Conservation (phyloP, 208 protist species). For the Wallacemonas rigidus region DNA sequence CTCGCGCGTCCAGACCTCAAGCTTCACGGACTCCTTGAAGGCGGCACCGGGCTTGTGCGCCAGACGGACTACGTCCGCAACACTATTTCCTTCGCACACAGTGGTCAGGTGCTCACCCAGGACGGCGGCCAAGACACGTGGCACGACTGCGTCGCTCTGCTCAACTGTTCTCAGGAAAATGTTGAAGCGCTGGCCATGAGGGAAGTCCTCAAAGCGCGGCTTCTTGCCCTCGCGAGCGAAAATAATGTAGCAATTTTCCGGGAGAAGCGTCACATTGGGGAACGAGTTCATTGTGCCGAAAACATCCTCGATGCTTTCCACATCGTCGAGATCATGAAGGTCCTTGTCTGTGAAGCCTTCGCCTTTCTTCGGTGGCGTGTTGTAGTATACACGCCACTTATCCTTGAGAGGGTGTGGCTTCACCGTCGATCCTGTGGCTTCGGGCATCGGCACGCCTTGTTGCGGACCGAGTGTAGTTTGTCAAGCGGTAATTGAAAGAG, state of each 20-base stretch:
- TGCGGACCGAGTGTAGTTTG: too few species aligned
- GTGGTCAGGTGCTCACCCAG: conserved; percentile 69
- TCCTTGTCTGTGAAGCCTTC: conserved; percentile 51
- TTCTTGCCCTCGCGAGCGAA: conserved; percentile 75
- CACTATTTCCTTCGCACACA: conserved; percentile 39
- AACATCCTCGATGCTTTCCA: conserved; percentile 70
- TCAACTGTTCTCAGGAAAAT: conserved; percentile 74
- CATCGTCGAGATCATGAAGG: conserved; percentile 68
- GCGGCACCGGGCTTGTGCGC: conserved; percentile 64
- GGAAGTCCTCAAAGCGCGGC: conserved; percentile 84
- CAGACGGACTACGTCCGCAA: conserved; percentile 76
- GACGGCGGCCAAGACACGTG: conserved; percentile 63
- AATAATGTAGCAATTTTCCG: conserved; percentile 67
- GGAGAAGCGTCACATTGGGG: conserved; percentile 59
- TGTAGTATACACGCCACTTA: conserved; percentile 85
- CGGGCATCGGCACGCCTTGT: conserved; percentile 20
- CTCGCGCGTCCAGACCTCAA: conserved; percentile 76
- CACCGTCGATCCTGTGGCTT: conserved; percentile 8
- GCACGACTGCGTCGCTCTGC: conserved; percentile 56
- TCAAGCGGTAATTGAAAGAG: too few species aligned
- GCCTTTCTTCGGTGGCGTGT: conserved; percentile 46
- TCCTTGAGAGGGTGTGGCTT: conserved; percentile 75
- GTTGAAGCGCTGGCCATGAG: conserved; percentile 56
- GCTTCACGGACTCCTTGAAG: conserved; percentile 55
- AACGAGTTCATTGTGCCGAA: conserved; percentile 79